phyloP scores from a whole-genome alignment of 2,329 filamentous ascomycete genomes.

The Colletotrichum orbiculare region DNA sequence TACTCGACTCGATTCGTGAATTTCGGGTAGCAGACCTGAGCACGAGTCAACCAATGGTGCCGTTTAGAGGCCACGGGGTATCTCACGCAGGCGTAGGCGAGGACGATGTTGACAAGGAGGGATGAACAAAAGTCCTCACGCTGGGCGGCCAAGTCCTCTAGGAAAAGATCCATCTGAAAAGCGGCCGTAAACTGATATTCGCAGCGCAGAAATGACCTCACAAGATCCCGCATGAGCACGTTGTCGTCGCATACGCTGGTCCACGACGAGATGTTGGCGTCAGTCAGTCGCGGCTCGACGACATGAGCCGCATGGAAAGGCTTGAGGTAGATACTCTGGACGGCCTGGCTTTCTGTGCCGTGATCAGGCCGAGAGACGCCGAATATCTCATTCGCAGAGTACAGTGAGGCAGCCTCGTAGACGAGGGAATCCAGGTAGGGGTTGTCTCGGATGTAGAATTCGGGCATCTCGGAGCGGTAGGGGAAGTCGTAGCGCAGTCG shows the following conservation, averaged over 20 bases:
- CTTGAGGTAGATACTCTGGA: slow-evolving; percentile 43
- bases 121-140: slow-evolving; percentile 40
- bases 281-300: slow-evolving; percentile 45
- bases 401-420: slow-evolving; percentile 39
- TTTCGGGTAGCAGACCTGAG: slow-evolving; percentile 44
- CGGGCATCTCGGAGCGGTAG: slow-evolving; percentile 41
- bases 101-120: slow-evolving; percentile 42
- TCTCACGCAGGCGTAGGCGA: slow-evolving; percentile 44
- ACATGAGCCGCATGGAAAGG: slow-evolving; percentile 51
- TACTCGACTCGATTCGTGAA: slow-evolving; percentile 46
- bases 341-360: not conserved
- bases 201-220: slow-evolving; percentile 40
- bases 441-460: slow-evolving; percentile 41
- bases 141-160: slow-evolving; percentile 41
- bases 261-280: slow-evolving; percentile 42
- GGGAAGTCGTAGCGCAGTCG: slow-evolving; percentile 54
- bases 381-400: too few relatives aligned
- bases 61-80: slow-evolving; percentile 22
- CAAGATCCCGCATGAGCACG: slow-evolving; percentile 39
- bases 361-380: too few relatives aligned
- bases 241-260: slow-evolving; percentile 43
- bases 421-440: slow-evolving; percentile 43
- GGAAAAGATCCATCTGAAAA: slow-evolving; percentile 44
- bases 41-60: not conserved
- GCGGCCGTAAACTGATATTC: slow-evolving; percentile 37